phyloP scores from a whole-genome alignment of 2,329 filamentous ascomycete genomes.

The Pseudocercospora vitis region DNA sequence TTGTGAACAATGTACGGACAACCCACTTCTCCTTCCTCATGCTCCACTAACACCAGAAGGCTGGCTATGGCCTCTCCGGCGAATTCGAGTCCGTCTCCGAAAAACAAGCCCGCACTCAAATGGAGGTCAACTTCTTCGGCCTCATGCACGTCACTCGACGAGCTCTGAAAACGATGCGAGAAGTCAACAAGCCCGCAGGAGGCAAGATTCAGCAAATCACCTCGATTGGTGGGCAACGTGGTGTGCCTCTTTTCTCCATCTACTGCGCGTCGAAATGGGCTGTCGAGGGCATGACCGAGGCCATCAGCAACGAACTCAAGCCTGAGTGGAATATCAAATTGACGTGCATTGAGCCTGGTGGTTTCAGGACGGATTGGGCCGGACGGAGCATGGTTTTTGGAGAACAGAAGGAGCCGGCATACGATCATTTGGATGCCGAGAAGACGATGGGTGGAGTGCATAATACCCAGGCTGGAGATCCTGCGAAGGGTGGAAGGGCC shows the following conservation, averaged over 20 bases:
- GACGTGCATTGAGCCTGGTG: conserved; percentile 48
- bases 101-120: conserved; percentile 52
- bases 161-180: conserved; percentile 48
- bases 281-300: conserved; percentile 51
- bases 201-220: conserved; percentile 58
- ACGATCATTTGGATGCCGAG: conserved; percentile 51
- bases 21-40: too few relatives aligned
- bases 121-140: conserved; percentile 63
- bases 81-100: conserved; percentile 56
- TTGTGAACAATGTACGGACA: conserved; percentile 35
- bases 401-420: conserved; percentile 46
- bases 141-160: conserved; percentile 54
- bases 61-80: conserved; percentile 57
- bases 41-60: conserved; percentile 47
- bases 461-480: conserved; percentile 52
- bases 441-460: conserved; percentile 44
- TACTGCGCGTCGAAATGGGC: conserved; percentile 49
- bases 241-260: conserved; percentile 44
- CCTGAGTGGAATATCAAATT: conserved; percentile 50
- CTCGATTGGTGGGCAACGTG: conserved; percentile 53
- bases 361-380: conserved; percentile 50
- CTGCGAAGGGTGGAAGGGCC: conserved; percentile 47
- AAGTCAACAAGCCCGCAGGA: conserved; percentile 46
- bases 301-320: conserved; percentile 44
- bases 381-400: conserved; percentile 51